phyloP scores from a whole-genome alignment of 2,329 filamentous ascomycete genomes.

The Ceratocystis cubensis region DNA sequence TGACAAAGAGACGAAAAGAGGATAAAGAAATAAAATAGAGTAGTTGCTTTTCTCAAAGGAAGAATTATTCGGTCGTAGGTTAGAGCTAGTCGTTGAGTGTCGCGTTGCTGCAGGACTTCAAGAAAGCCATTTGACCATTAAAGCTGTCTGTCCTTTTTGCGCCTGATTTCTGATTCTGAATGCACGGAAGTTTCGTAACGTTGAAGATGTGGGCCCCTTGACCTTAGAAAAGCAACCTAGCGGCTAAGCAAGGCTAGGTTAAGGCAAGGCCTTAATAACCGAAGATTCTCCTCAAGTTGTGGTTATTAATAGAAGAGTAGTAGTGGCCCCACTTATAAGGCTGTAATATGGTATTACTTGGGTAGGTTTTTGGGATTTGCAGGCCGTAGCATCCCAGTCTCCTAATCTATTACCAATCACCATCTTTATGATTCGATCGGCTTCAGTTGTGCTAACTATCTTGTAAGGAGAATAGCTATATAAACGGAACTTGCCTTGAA shows the following conservation, averaged over 20 bases:
- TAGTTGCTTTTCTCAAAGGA: background rate
- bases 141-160: constrained; percentile 7
- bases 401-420: constrained; percentile 2
- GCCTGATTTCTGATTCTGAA: background rate
- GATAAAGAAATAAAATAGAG: background rate
- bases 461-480: background rate
- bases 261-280: background rate
- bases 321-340: background rate
- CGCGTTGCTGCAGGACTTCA: background rate
- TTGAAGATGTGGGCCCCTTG: constrained; percentile 1
- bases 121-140: background rate
- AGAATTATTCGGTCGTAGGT: background rate
- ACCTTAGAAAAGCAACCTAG: background rate
- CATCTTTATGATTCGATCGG: background rate
- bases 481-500: background rate
- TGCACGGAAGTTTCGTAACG: constrained; percentile 4
- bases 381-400: background rate
- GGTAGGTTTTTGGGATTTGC: background rate
- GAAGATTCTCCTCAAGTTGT: background rate
- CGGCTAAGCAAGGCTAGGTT: background rate
- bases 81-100: background rate
- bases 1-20: background rate
- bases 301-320: background rate
- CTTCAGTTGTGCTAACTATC: background rate
- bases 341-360: background rate